phyloP scores from a whole-genome alignment of 345 rosid genomes.

The Lepidium africanum region DNA sequence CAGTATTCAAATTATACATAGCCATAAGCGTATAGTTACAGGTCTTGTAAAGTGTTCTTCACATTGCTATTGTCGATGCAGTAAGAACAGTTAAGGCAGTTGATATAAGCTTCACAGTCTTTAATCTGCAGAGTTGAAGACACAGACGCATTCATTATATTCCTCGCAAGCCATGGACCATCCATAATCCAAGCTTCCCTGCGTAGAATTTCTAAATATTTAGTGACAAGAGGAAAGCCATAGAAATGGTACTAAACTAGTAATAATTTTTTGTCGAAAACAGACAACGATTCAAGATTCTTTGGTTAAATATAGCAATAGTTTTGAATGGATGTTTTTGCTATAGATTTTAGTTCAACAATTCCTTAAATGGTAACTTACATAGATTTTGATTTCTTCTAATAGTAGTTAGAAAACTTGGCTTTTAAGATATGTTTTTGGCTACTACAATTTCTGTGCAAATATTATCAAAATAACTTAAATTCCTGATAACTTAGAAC shows the following conservation, averaged over 20 bases:
- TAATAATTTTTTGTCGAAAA: no score
- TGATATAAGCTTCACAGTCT: conserved; percentile 51
- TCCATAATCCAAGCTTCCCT: conserved; percentile 76
- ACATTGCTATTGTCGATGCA: conserved; percentile 65
- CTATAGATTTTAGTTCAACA: not conserved
- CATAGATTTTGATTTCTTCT: not conserved
- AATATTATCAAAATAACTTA: not conserved
- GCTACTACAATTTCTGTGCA: not conserved
- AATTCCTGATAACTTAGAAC: no score
- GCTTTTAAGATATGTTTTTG: not conserved
- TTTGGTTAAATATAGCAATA: not conserved
- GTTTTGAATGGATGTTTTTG: no score
- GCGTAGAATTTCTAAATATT: not conserved
- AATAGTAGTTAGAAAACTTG: not conserved
- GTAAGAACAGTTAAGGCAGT: conserved; percentile 67
- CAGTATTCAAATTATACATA: not conserved
- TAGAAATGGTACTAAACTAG: no score
- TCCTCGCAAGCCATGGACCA: conserved; percentile 56
- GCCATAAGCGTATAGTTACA: not conserved
- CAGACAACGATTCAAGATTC: no score
- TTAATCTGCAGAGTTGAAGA: conserved; percentile 37
- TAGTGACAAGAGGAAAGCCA: not conserved
- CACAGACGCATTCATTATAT: conserved; percentile 46
- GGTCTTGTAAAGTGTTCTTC: not conserved
- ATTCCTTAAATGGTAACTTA: not conserved